Conservation (phyloP, 1,284 basidiomycete genomes). For the Cutaneotrichosporon dermatis region DNA sequence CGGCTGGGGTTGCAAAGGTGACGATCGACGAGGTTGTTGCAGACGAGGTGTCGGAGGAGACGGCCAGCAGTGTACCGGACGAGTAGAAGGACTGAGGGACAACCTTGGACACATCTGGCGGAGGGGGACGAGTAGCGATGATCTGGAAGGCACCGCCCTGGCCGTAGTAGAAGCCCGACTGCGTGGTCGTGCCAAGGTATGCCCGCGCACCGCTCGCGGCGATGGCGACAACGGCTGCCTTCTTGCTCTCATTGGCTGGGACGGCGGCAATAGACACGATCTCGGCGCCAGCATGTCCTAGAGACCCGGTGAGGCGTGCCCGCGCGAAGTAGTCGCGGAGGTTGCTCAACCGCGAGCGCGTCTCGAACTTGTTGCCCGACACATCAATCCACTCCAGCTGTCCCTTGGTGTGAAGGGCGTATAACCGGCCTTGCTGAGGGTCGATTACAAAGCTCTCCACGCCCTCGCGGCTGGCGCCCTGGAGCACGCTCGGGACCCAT, state of each 20-base stretch:
- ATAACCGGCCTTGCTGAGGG: conserved; percentile 33
- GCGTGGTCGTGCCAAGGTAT: conserved; percentile 9
- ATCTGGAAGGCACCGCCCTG: conserved; percentile 6
- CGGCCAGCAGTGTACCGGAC: conserved; percentile 36
- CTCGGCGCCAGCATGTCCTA: background rate
- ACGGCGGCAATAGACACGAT: conserved; percentile 47
- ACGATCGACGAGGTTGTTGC: conserved; percentile 23
- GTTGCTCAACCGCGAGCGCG: conserved; percentile 23
- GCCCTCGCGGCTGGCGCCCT: conserved; percentile 28
- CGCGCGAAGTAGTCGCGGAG: conserved; percentile 24
- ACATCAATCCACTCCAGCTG: conserved; percentile 38
- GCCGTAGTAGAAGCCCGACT: conserved; percentile 1
- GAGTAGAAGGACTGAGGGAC: conserved; percentile 37
- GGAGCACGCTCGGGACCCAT: conserved; percentile 27
- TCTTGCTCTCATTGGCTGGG: conserved; percentile 45
- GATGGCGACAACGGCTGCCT: conserved; percentile 70
- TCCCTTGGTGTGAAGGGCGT: conserved; percentile 33
- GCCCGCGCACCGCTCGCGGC: conserved; percentile 56
- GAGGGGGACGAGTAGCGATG: conserved; percentile 18
- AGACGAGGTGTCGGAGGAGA: conserved; percentile 26
- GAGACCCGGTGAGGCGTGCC: conserved; percentile 15
- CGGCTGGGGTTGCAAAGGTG: conserved; percentile 29
- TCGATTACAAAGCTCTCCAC: conserved; percentile 43
- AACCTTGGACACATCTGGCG: conserved; percentile 31
- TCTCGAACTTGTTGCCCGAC: conserved; percentile 27